These are phyloP conservation scores for Triangularia verruculosa DNA, from an alignment of 2,329 filamentous ascomycete genomes.

Conservation along the genomic window DNA sequence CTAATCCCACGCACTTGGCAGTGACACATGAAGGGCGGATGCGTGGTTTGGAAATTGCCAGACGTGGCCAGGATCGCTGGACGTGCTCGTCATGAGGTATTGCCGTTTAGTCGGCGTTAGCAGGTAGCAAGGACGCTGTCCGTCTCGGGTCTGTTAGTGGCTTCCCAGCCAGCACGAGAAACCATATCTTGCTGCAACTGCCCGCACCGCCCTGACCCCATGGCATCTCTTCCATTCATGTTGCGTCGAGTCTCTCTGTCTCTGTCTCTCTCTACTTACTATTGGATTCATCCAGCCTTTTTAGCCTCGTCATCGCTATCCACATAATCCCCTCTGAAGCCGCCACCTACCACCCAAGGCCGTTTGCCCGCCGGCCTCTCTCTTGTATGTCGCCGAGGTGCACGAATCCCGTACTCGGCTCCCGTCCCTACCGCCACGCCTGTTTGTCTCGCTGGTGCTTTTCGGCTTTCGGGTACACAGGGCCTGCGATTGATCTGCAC, in stretches of 20 bases:
- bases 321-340: background rate
- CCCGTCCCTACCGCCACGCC: conserved; percentile 1
- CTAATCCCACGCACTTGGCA: background rate
- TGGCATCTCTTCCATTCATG: background rate
- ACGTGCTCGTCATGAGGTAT: background rate
- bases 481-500: conserved; percentile 5
- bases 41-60: background rate
- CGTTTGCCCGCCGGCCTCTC: background rate
- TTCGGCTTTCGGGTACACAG: background rate
- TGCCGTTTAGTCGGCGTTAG: background rate
- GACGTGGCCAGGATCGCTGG: conserved; percentile 9
- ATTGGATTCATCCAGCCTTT: no score
- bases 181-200: background rate
- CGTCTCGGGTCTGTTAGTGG: background rate
- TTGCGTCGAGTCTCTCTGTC: background rate
- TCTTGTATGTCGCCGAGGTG: background rate
- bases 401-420: background rate
- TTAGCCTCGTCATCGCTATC: background rate
- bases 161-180: background rate
- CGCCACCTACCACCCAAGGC: background rate
- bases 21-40: background rate
- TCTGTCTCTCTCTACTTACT: background rate
- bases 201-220: background rate
- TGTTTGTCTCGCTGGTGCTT: background rate
- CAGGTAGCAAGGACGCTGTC: background rate